Percentiles rank a stretch among this genome's conserved stretches.
phyloP scores from a whole-genome alignment of 306 rosid genomes.

The Vigna trinervia region DNA sequence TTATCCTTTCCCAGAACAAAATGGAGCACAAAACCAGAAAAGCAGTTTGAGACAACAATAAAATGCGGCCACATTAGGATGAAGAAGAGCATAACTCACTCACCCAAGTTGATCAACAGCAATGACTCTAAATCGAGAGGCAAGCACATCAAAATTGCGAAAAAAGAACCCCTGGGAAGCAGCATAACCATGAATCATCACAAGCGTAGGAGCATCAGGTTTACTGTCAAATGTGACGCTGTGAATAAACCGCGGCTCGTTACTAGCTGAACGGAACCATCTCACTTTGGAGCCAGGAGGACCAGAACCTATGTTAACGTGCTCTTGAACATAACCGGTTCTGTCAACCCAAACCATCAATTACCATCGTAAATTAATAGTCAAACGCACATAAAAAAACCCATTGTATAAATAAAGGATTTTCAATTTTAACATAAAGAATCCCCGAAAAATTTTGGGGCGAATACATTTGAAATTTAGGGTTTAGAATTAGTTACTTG shows the following conservation, averaged over 20 bases:
- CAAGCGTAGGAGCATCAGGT: conserved; percentile 77
- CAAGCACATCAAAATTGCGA: conserved; percentile 90
- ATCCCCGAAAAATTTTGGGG: not conserved
- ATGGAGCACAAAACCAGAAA: conserved; percentile 24
- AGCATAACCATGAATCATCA: conserved; percentile 94
- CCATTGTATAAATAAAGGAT: not conserved
- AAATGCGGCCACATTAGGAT: not conserved
- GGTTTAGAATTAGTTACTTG: conserved; percentile 65
- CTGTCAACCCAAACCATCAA: conserved; percentile 50
- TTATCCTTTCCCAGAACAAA: conserved; percentile 4
- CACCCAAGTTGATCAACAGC: conserved; percentile 97
- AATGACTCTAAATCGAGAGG: conserved; percentile 79
- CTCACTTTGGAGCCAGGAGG: conserved; percentile 91
- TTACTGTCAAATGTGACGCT: conserved; percentile 81
- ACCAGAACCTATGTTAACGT: conserved; percentile 86
- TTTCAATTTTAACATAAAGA: not conserved
- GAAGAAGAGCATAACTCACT: conserved; percentile 45
- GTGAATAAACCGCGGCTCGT: conserved; percentile 78
- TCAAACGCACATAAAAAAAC: not conserved
- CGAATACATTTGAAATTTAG: conserved; percentile 8
- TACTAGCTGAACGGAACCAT: conserved; percentile 91
- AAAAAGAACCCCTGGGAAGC: conserved; percentile 95
- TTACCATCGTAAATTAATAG: conserved; percentile 33
- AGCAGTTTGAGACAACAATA: not conserved
- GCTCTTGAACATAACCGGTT: conserved; percentile 90